phyloP scores from a whole-genome alignment of 1,284 basidiomycete species.

The Cutaneotrichosporon cutaneum region DNA sequence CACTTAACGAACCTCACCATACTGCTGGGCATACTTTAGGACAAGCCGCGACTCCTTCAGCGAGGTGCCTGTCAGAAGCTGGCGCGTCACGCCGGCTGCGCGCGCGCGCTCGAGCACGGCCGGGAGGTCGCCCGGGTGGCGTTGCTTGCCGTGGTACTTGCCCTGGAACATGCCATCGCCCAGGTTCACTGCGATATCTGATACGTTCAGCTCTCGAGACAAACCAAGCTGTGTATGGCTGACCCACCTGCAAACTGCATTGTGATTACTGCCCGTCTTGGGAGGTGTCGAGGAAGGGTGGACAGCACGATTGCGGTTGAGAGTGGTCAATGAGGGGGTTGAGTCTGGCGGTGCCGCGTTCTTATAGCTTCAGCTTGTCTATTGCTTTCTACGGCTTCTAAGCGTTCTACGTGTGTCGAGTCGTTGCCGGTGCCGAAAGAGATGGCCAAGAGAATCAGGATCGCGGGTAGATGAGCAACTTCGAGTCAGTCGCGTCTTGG shows the following conservation, averaged over 20 bases:
- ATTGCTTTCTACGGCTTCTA: background rate
- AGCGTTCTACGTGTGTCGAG: background rate
- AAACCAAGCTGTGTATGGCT: background rate
- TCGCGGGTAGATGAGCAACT: background rate
- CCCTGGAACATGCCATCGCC: conserved; percentile 56
- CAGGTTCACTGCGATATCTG: conserved; percentile 58
- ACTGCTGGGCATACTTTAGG: conserved; percentile 62
- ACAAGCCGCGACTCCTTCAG: conserved; percentile 67
- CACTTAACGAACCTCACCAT: conserved; percentile 54
- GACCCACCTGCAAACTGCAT: conserved; percentile 23
- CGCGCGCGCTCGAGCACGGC: conserved; percentile 64
- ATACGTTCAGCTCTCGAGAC: background rate
- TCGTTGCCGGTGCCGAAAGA: conserved; percentile 3
- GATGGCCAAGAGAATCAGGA: background rate
- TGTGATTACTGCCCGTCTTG: background rate
- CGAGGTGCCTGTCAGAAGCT: conserved; percentile 79
- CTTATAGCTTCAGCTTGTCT: background rate
- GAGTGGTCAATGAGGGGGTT: background rate
- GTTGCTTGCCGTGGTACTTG: conserved; percentile 54
- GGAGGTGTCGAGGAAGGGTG: conserved; percentile 1
- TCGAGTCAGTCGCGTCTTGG: background rate
- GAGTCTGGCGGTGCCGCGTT: background rate
- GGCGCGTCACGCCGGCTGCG: conserved; percentile 67
- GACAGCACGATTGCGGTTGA: background rate
- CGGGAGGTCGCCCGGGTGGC: conserved; percentile 65